phyloP scores from a whole-genome alignment of 108 stramenopile species.

The Discostella stelligeroides region DNA sequence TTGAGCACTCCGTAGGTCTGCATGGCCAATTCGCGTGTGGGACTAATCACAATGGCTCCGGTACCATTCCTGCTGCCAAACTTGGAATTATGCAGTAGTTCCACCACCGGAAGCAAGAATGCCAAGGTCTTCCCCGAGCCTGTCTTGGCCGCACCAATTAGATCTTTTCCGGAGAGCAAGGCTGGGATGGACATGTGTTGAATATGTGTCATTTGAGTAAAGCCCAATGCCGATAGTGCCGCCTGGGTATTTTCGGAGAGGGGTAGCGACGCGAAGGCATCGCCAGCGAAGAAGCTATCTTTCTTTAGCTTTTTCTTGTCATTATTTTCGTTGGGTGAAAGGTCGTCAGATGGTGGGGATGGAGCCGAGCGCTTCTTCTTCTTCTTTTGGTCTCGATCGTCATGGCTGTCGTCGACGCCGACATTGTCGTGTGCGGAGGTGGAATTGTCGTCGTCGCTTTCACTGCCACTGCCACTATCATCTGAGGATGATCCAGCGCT shows the following conservation, averaged over 20 bases:
- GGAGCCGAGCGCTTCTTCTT: constrained; percentile 16
- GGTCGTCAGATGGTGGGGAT: background rate
- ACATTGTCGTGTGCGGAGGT: background rate
- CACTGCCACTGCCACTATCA: constrained; percentile 3
- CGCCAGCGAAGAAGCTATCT: constrained; percentile 6
- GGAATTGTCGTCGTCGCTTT: constrained; percentile 3
- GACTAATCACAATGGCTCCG: constrained; percentile 95
- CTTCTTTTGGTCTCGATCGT: background rate
- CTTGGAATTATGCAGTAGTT: constrained; percentile 90
- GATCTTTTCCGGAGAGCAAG: constrained; percentile 92
- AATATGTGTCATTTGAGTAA: constrained; percentile 94
- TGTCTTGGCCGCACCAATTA: constrained; percentile 98
- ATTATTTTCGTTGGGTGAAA: background rate
- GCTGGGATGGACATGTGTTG: constrained; percentile 94
- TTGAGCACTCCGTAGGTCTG: constrained; percentile 99
- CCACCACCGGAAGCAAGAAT: constrained; percentile 94
- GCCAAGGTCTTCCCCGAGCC: constrained; percentile 98
- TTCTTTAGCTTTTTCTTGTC: constrained; percentile 6
- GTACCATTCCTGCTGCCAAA: constrained; percentile 93
- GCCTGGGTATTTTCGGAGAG: constrained; percentile 87
- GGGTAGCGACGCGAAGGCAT: constrained; percentile 84
- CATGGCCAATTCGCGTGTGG: constrained; percentile 97
- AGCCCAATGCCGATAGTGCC: constrained; percentile 77
- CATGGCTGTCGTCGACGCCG: background rate
- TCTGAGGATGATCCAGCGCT: background rate